Base-by-base conservation (phyloP, 805 yeast species). In the Ogataea polymorpha region DNA sequence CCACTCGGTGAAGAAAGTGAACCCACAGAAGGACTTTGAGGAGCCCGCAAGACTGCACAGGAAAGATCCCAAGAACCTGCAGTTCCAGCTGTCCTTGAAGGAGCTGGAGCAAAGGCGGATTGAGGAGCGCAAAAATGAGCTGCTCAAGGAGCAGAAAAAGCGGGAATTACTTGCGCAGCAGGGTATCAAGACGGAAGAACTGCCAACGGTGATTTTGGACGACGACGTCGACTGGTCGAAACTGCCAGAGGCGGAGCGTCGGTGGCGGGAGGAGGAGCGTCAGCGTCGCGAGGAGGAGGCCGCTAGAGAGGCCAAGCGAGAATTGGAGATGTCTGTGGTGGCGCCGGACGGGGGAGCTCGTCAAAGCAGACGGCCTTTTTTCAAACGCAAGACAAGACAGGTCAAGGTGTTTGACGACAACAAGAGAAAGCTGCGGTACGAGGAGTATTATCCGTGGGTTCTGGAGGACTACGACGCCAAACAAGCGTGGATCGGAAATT, bases 371-470 rank as follows among this genome's bases (percentile, higher is more conserved):
- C 75, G 74, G 46, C 74, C 73, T 44, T 60, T 77, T 44, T 67
- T 81, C 56, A 84, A 82, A 59, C 77, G 86, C 50, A 89, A 89
- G 60, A 89, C 97, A 2, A 77, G 90, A 54, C 96, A 90, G 62
- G 78, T 88, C 14, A 80, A 76, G 51, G 76, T 82, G 20, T 79
- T 87, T 59, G 88, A 88, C 56, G 98, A 90, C 53, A 77, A 77
- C 7, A 90, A 87, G 46, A 75, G 91, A 48, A 83, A 80, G 57
- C 69, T 93, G 48, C 74, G 98, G 58, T 93, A 91, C 59, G 99
- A 93, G 66, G 99, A 93, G 65, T 87, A 83, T 61, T 91, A 86
- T 55, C 99, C 99, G 0, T 93, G 99, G 99, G 96, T 93, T 13
- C 69, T 93, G 72, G 99, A 93, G 66, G 99, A 93, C 65, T 91